phyloP scores from a whole-genome alignment of 208 protist genomes.

The Phytomonas sp. region DNA sequence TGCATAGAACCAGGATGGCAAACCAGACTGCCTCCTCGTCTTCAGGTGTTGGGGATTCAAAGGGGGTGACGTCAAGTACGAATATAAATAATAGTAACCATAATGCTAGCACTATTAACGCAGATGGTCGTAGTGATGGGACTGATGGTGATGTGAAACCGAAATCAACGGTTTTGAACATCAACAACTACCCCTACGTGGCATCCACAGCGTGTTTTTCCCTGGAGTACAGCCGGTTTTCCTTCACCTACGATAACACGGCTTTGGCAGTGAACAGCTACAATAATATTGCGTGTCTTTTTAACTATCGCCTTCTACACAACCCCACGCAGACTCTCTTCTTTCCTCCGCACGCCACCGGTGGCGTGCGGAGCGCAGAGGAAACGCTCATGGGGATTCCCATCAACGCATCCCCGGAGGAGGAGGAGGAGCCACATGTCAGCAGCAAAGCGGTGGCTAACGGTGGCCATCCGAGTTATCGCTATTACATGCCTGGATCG shows the following conservation, averaged over 20 bases:
- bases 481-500: constrained; percentile 1
- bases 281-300: constrained; percentile 85
- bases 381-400: constrained; percentile 27
- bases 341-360: constrained; percentile 25
- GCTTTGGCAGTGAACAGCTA: constrained; percentile 72
- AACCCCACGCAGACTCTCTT: constrained; percentile 33
- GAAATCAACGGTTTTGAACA: no score
- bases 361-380: constrained; percentile 25
- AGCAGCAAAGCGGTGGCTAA: no score
- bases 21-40: no score
- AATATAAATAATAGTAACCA: constrained; percentile 21
- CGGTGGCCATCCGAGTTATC: neutral
- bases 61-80: neutral
- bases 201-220: constrained; percentile 53
- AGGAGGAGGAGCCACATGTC: no score
- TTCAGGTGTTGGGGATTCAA: no score
- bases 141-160: no score
- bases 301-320: constrained; percentile 60
- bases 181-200: constrained; percentile 25
- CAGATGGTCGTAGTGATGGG: no score
- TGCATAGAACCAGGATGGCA: no score
- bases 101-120: no score
- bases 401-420: neutral
- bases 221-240: constrained; percentile 76
- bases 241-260: constrained; percentile 32